Percentiles rank a stretch among this genome's conserved stretches.
Evolutionary conservation across 2,329 filamentous ascomycete species (phyloP).

Genomic region (Aspergillus oerlinghausenensis): DNA sequence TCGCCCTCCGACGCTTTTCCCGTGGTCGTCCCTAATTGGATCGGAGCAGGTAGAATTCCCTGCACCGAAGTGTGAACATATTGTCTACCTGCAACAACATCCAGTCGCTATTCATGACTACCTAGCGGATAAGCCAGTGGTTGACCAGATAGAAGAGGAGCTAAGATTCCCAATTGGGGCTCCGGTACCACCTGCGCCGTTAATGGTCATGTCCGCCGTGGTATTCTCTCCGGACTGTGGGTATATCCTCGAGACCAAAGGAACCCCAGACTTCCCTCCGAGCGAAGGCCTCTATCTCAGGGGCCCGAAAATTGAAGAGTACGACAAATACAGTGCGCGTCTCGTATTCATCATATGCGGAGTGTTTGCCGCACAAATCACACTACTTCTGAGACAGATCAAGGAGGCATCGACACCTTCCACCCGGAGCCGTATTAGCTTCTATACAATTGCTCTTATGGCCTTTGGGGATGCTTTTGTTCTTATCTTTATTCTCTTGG

Average conservation of each 20-base stretch:
- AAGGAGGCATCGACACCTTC: slow-evolving; percentile 62
- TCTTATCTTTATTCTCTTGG: slow-evolving; percentile 52
- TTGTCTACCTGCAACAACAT: slow-evolving; percentile 72
- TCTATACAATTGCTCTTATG: slow-evolving; percentile 60
- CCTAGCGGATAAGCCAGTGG: slow-evolving; percentile 29
- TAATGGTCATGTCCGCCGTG: slow-evolving; percentile 55
- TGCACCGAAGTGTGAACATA: slow-evolving; percentile 78
- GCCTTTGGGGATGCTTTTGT: slow-evolving; percentile 59
- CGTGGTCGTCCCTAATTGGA: slow-evolving; percentile 69
- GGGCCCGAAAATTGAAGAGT: slow-evolving; percentile 56
- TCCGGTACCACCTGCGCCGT: slow-evolving; percentile 47
- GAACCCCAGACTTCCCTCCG: slow-evolving; percentile 51
- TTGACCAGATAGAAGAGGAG: slow-evolving; percentile 55
- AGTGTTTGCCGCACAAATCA: slow-evolving; percentile 50
- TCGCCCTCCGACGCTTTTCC: slow-evolving; percentile 54
- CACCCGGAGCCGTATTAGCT: slow-evolving; percentile 59
- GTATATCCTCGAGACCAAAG: slow-evolving; percentile 60
- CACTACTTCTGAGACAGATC: slow-evolving; percentile 57
- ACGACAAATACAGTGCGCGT: slow-evolving; percentile 48
- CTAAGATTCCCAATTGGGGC: slow-evolving; percentile 57
- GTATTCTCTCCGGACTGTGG: slow-evolving; percentile 64
- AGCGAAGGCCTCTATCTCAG: slow-evolving; percentile 49
- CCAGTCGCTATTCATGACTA: slow-evolving; percentile 31
- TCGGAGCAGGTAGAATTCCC: slow-evolving; percentile 45
- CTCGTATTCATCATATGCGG: slow-evolving; percentile 51